Base-by-base conservation (phyloP, 2,329 filamentous ascomycete genomes). In the Mycosphaerelloides madeirae region DNA sequence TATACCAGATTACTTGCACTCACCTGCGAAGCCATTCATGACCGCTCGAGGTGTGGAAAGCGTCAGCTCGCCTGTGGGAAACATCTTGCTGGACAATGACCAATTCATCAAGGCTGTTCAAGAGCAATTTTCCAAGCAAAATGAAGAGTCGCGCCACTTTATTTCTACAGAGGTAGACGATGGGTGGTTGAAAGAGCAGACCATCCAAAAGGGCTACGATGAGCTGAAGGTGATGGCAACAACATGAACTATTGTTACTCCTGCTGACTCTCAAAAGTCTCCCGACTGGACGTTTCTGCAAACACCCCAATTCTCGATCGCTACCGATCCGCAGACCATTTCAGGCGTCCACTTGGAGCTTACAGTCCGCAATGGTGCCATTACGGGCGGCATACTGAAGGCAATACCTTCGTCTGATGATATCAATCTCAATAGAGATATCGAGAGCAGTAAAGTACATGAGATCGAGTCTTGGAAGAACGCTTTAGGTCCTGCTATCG, bases 11-110 rank as follows among this genome's bases (percentile, higher is more conserved):
- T 80, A 91, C 58, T 67, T 98, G 52, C 77, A 79, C 16, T 89
- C 87, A n/a, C 87, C 89, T 0, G 87, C 85, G 0, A 83, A 82
- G 55, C 74, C 76, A 0, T 90, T 80, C 61, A 83, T 97, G 59
- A 80, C 80, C 50, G 87, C 87, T 0, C 83, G 85, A 48, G 93
- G 93, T 0, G 90, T 96, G 1, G 88, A 93, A 57, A 97, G 91
- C 63, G 89, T 97, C 33, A 83, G 87, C 50, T 95, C 88, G 37
- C 80, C 82, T 0, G 84, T 97, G 9, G 76, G 79, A 6, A 98
- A 97, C 67, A 81, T 95, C 1, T 78, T 80, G 3, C 64, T 87
- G 1, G 69, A 63, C 12, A 67, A 75, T 29, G 57, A 64, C 13
- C 59, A 66, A 29, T 76, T 76, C 33, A 67, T 71, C 38, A 43